These are phyloP conservation scores for Alternaria sp. DNA, from an alignment of 2,329 filamentous ascomycete genomes.

Conservation along the genomic window DNA sequence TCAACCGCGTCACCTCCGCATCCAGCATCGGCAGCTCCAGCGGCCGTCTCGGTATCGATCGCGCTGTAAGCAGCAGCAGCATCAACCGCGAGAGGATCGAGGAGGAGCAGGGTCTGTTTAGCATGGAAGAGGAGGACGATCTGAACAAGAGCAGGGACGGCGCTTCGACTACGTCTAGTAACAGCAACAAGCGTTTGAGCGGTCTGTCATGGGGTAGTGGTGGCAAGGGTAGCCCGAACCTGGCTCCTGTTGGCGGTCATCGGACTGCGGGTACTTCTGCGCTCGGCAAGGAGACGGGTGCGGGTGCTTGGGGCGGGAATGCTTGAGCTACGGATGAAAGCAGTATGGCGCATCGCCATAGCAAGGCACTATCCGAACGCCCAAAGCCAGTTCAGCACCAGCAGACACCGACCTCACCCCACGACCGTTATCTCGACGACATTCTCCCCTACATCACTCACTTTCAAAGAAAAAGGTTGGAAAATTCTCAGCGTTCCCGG, in stretches of 20 bases:
- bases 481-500: conserved; percentile 13
- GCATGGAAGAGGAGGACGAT: conserved; percentile 52
- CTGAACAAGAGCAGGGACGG: conserved; percentile 41
- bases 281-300: conserved; percentile 24
- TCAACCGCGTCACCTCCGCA: conserved; percentile 51
- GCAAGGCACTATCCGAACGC: background rate
- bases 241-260: conserved; percentile 44
- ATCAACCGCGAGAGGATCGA: conserved; percentile 50
- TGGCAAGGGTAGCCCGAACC: conserved; percentile 44
- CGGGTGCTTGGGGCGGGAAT: conserved; percentile 28
- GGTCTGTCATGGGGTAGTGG: conserved; percentile 47
- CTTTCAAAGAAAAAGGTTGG: background rate
- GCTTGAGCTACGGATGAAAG: conserved; percentile 3
- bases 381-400: background rate
- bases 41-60: conserved; percentile 44
- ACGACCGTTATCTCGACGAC: background rate
- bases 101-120: conserved; percentile 52
- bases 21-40: conserved; percentile 41
- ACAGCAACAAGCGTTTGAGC: conserved; percentile 46
- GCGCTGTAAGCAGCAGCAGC: conserved; percentile 49
- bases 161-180: conserved; percentile 41
- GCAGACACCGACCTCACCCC: background rate
- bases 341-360: too few species aligned
- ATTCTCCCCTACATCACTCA: background rate
- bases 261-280: conserved; percentile 27